phyloP scores from a whole-genome alignment of 2,329 filamentous ascomycete genomes.

The Dothistroma pini region DNA sequence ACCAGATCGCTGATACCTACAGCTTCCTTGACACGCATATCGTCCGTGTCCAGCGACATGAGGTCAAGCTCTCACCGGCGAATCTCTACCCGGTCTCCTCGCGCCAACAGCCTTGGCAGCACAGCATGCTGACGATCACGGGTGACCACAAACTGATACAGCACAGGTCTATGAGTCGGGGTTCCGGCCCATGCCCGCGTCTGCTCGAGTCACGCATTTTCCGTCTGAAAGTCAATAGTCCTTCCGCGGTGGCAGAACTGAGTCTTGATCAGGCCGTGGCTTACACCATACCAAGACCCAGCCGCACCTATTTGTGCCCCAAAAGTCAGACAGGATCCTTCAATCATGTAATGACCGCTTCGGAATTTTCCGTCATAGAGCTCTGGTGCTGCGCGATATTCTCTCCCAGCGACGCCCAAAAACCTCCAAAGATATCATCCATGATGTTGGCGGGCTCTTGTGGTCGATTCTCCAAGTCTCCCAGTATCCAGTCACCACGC shows the following conservation, averaged over 20 bases:
- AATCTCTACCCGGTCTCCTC: constrained; percentile 4
- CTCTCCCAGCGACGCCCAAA: neutral
- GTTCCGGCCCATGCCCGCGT: neutral
- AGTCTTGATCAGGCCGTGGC: neutral
- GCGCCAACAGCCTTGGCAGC: neutral
- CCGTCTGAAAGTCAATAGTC: neutral
- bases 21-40: neutral
- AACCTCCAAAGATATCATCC: constrained; percentile 1
- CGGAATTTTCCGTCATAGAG: neutral
- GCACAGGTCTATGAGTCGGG: neutral
- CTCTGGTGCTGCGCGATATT: neutral
- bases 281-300: neutral
- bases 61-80: neutral
- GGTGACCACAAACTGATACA: neutral
- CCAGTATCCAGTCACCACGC: constrained; percentile 16
- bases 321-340: too few species aligned
- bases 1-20: neutral
- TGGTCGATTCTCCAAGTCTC: constrained; percentile 3
- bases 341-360: neutral
- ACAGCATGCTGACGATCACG: neutral
- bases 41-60: neutral
- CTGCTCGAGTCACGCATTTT: neutral
- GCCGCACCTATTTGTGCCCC: too few species aligned
- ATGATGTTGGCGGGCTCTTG: constrained; percentile 4
- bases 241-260: neutral